Base-by-base conservation (phyloP, 2,329 filamentous ascomycete genomes). In the Cryphonectria nitschkei region DNA sequence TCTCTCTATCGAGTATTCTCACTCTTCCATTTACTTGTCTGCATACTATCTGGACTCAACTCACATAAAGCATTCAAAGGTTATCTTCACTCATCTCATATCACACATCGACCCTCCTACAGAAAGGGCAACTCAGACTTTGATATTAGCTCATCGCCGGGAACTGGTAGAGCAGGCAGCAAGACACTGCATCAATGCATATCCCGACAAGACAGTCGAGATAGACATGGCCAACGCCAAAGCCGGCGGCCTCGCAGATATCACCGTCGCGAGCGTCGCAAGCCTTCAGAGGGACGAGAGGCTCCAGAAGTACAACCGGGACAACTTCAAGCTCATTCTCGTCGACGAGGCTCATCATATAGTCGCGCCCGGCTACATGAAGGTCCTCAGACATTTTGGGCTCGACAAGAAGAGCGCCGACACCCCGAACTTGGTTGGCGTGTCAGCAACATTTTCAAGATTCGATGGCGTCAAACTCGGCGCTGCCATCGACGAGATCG, bases 291-390 rank as follows among this genome's bases (percentile, higher is more conserved):
- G 93, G 6, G 88, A 89, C 16, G 88, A 91, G 67, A 88, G 96
- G 1, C 86, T 98, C n/a, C 78, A 80, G 50, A 98, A 97, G 78
- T 98, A 95, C 76, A 89, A 97, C 74, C 92, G 94, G 0, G 80
- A 80, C 0, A 84, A 84, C 9, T 98, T 95, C 84, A 99, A 99
- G 81, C 88, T 99, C 0, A 84, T 99, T 0, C 86, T 99, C 2
- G 95, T 99, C 4, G 96, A 99, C 74, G 96, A 99, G 81, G 96
- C 95, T 5, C 96, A 99, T 79, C 96, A 99, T 80, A 97, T 98
- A 68, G 95, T 98, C 61, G 93, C 96, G 0, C 86, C 89, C 1
- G 89, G 90, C 9, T 98, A 98, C 77, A 85, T 97, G 73, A 86
- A 87, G 58, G 87, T 90, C 0, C 83, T 99, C 64, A 84, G 87